Conservation (phyloP, 495 filamentous ascomycete species). For the Trichoderma virens region DNA sequence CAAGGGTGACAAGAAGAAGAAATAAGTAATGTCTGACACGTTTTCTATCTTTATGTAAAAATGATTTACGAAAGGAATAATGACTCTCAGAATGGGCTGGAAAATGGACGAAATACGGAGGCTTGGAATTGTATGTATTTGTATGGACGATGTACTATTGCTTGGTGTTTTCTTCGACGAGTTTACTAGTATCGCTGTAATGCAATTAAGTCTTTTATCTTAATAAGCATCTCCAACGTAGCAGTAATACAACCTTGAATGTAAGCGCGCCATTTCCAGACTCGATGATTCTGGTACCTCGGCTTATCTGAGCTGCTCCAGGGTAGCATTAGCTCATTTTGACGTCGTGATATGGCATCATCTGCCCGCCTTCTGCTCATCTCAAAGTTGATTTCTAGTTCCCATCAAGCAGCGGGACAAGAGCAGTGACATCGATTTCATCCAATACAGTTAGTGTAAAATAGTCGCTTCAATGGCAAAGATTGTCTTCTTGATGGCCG, state of each 20-base stretch:
- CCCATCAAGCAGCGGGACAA: too few species aligned
- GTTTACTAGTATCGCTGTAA: background rate
- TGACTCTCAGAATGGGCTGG: background rate
- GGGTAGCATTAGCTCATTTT: background rate
- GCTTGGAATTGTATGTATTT: background rate
- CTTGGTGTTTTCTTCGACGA: background rate
- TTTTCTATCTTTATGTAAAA: background rate
- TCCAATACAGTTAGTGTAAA: too few species aligned
- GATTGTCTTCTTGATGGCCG: slow-evolving; percentile 44
- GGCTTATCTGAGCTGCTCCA: background rate
- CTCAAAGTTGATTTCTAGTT: too few species aligned
- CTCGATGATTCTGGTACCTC: background rate
- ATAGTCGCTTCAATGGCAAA: slow-evolving; percentile 12
- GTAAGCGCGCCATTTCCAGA: too few species aligned
- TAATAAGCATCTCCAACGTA: background rate
- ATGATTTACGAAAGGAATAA: background rate
- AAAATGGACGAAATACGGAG: background rate
- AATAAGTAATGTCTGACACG: slow-evolving; percentile 9
- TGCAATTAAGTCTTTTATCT: background rate
- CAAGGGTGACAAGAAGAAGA: slow-evolving; percentile 35
- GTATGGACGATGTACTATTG: background rate
- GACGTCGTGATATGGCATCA: background rate
- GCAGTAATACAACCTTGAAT: background rate
- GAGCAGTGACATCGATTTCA: too few species aligned
- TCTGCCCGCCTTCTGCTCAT: too few species aligned